Conservation (phyloP, 164 flowering plant genomes). For the Echeveria elegans region DNA sequence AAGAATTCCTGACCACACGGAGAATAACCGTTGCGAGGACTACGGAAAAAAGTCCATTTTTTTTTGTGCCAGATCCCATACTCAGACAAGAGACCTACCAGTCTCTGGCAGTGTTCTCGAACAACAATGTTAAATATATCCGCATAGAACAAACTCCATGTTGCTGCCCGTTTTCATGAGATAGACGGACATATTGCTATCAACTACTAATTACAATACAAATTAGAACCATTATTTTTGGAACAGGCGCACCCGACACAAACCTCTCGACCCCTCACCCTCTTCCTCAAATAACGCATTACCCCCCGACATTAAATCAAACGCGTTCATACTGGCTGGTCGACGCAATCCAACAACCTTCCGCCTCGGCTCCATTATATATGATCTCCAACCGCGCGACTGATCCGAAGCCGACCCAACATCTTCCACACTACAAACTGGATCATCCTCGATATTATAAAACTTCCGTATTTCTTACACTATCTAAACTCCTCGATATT, state of each 20-base stretch:
- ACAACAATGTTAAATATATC: neutral
- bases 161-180: neutral
- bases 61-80: neutral
- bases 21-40: constrained; percentile 36
- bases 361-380: constrained; percentile 3
- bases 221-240: neutral
- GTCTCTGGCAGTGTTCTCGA: neutral
- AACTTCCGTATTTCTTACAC: constrained; percentile 10
- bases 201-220: too few species aligned
- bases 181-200: neutral
- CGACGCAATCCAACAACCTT: neutral
- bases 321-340: constrained; percentile 9
- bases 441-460: constrained; percentile 12
- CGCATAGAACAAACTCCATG: neutral
- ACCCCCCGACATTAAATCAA: constrained; percentile 4
- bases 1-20: constrained; percentile 39
- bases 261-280: constrained; percentile 9
- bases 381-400: neutral
- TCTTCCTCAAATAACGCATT: constrained; percentile 7
- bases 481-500: constrained; percentile 10
- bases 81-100: neutral
- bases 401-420: constrained; percentile 1
- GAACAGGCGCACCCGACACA: constrained; percentile 1
- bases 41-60: too few species aligned
- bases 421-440: constrained; percentile 4